Conservation (phyloP, 257 asterid genomes). For the Salvia miltiorrhiza region DNA sequence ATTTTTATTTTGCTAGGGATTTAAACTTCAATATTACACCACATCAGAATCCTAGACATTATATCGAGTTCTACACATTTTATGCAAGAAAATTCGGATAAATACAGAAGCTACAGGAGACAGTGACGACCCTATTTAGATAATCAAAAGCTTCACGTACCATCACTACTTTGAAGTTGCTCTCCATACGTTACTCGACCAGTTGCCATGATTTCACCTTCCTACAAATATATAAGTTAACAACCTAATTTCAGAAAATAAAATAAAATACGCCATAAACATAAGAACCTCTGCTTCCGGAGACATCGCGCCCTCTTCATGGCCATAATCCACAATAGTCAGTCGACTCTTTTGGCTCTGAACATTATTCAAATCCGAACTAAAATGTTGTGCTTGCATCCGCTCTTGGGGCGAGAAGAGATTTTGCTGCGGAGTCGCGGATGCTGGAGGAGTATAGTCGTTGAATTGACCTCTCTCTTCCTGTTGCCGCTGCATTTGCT, state of each 20-base stretch:
- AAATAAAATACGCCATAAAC: not conserved
- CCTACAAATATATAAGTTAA: slow-evolving; percentile 42
- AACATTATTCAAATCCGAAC: slow-evolving; percentile 24
- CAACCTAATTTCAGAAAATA: not conserved
- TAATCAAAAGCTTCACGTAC: slow-evolving; percentile 35
- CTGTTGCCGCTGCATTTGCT: slow-evolving; percentile 25
- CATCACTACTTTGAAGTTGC: slow-evolving; percentile 50
- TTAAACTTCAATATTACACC: not conserved
- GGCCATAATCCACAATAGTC: slow-evolving; percentile 81
- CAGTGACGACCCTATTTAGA: not conserved
- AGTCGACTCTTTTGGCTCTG: slow-evolving; percentile 38
- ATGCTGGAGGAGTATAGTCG: slow-evolving; percentile 27
- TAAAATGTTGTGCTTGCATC: slow-evolving; percentile 19
- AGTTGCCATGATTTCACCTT: slow-evolving; percentile 56
- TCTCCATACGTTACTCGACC: slow-evolving; percentile 56
- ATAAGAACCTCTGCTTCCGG: slow-evolving; percentile 80
- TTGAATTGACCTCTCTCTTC: slow-evolving; percentile 35
- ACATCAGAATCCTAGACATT: not conserved
- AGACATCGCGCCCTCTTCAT: slow-evolving; percentile 81
- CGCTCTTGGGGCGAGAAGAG: slow-evolving; percentile 45
- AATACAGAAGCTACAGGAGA: not conserved
- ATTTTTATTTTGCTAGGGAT: not conserved
- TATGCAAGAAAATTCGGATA: not conserved
- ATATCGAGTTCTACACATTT: slow-evolving; percentile 1
- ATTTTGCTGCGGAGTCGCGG: slow-evolving; percentile 39